A percentile compares a stretch with the other conserved stretches of the same genome.
These are phyloP conservation scores for Heracleum sosnowskyi DNA, from an alignment of 129 eudicot species.

Conservation along the genomic window DNA sequence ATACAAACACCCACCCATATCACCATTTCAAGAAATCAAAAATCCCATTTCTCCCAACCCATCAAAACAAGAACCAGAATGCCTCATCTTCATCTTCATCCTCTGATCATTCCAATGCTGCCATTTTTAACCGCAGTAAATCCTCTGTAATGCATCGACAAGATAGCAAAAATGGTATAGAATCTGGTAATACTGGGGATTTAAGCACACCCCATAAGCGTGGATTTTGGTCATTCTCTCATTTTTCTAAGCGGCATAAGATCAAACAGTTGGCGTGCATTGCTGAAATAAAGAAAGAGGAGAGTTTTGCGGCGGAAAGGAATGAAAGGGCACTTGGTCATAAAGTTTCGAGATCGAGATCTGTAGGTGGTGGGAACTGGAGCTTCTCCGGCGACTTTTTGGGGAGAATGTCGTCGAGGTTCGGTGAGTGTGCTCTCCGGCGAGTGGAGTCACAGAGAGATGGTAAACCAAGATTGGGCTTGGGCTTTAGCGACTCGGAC, in stretches of 20 bases:
- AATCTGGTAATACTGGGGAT: slow-evolving; percentile 14
- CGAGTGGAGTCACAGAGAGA: slow-evolving; percentile 81
- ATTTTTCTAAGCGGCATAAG: slow-evolving; percentile 32
- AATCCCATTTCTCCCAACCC: slow-evolving; percentile 42
- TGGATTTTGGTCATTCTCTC: slow-evolving; percentile 77
- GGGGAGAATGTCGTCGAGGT: slow-evolving; percentile 68
- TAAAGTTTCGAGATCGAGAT: slow-evolving; percentile 85
- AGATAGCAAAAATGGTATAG: slow-evolving; percentile 25
- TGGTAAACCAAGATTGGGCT: slow-evolving; percentile 61
- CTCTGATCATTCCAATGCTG: background rate
- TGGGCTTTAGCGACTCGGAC: slow-evolving; percentile 86
- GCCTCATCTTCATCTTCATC: background rate
- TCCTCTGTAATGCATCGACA: slow-evolving; percentile 51
- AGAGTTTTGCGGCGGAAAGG: slow-evolving; percentile 26
- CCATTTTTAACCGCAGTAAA: slow-evolving; percentile 60
- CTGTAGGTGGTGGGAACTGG: slow-evolving; percentile 87
- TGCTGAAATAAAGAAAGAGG: background rate
- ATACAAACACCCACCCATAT: background rate
- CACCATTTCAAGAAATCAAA: slow-evolving; percentile 29
- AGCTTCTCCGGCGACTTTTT: slow-evolving; percentile 87
- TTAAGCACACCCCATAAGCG: slow-evolving; percentile 30
- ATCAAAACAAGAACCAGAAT: slow-evolving; percentile 51
- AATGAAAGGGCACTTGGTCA: slow-evolving; percentile 43
- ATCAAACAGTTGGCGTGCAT: slow-evolving; percentile 9
- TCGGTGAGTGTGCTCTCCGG: slow-evolving; percentile 80